Conservation (phyloP, 345 rosid species). For the Pistacia atlantica region DNA sequence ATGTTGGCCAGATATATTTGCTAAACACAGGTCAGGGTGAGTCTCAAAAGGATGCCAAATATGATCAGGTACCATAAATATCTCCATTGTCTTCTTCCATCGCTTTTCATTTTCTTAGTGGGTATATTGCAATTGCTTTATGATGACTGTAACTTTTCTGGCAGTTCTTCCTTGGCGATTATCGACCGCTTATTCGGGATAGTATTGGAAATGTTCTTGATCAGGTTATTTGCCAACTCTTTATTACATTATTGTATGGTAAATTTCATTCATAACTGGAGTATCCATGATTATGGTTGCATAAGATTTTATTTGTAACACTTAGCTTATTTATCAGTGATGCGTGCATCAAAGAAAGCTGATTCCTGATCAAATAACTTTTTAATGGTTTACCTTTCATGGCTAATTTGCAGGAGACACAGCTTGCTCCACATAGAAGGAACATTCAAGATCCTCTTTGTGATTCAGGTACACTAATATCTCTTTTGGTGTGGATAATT, state of each 20-base stretch:
- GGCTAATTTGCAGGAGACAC: constrained; percentile 76
- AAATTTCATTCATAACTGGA: constrained; percentile 10
- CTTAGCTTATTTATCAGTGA: neutral
- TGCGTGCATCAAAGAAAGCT: constrained; percentile 3
- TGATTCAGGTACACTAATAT: constrained; percentile 69
- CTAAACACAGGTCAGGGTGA: constrained; percentile 98
- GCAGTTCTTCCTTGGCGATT: constrained; percentile 99
- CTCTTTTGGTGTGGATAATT: constrained; percentile 26
- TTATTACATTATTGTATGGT: neutral
- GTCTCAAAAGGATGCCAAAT: constrained; percentile 89
- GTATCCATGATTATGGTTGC: neutral
- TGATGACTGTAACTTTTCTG: constrained; percentile 26
- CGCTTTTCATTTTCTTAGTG: neutral
- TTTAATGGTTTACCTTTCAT: constrained; percentile 6
- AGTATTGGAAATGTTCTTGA: constrained; percentile 84
- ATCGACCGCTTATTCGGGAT: constrained; percentile 92
- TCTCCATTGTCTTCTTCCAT: neutral
- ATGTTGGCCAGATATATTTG: constrained; percentile 95
- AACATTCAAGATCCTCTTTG: constrained; percentile 96
- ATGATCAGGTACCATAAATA: constrained; percentile 74
- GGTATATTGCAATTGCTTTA: constrained; percentile 26
- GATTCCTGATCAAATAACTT: constrained; percentile 21
- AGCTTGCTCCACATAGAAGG: constrained; percentile 80
- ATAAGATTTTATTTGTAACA: neutral
- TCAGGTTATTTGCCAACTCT: constrained; percentile 62